Evolutionary conservation across 345 rosid genomes (phyloP).

Genomic region (Populus tremula): DNA sequence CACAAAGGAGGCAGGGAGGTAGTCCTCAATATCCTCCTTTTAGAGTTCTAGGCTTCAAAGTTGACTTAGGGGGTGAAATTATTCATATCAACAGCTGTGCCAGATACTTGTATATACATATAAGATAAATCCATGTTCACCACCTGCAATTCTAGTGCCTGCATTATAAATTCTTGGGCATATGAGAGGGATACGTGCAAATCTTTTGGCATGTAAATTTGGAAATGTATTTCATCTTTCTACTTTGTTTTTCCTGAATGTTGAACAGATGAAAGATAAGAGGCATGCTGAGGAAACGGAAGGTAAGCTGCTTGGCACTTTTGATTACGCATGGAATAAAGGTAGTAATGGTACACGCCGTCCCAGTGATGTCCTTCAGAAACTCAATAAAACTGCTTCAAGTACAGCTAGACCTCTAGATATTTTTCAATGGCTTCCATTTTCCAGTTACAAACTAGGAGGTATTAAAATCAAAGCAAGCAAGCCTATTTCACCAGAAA

Average conservation of each 20-base stretch:
- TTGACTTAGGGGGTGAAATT: background rate
- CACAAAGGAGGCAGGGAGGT: background rate
- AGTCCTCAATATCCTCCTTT: background rate
- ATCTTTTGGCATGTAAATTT: background rate
- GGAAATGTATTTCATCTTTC: background rate
- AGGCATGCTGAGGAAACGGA: slow-evolving; percentile 59
- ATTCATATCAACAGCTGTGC: background rate
- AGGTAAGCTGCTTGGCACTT: slow-evolving; percentile 49
- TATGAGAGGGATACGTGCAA: background rate
- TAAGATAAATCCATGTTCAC: too few relatives aligned
- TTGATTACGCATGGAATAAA: slow-evolving; percentile 96
- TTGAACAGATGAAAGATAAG: slow-evolving; percentile 57
- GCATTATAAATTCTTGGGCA: background rate
- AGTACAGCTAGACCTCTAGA: slow-evolving; percentile 26
- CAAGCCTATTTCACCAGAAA: slow-evolving; percentile 31
- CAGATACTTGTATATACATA: background rate
- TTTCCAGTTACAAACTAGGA: slow-evolving; percentile 41
- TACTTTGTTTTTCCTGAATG: background rate
- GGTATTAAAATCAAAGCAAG: slow-evolving; percentile 61
- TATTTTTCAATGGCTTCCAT: slow-evolving; percentile 33
- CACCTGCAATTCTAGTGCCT: background rate
- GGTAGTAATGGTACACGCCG: slow-evolving; percentile 67
- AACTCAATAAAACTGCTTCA: slow-evolving; percentile 37
- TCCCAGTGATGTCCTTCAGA: slow-evolving; percentile 49
- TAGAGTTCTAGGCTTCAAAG: background rate